Conservation (phyloP, 768 basidiomycete genomes). For the Pholiota molesta region DNA sequence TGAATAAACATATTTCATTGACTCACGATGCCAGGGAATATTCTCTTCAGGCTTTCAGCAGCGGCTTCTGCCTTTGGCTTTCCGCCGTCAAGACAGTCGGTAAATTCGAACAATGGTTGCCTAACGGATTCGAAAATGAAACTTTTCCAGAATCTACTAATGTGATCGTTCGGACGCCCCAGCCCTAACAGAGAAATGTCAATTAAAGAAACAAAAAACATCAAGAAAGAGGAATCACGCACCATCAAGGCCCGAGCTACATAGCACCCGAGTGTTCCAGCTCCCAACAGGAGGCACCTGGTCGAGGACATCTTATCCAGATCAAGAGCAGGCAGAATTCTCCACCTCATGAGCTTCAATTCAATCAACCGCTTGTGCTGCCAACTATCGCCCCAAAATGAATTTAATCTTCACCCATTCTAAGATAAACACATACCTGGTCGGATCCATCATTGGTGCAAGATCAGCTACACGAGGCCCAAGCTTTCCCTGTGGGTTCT, state of each 20-base stretch:
- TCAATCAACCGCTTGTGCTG: slow-evolving; percentile 98
- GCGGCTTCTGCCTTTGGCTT: slow-evolving; percentile 94
- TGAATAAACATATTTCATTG: background rate
- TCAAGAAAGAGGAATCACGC: slow-evolving; percentile 11
- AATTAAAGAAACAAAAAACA: background rate
- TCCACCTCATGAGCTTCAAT: slow-evolving; percentile 98
- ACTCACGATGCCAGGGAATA: slow-evolving; percentile 92
- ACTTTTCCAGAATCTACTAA: slow-evolving; percentile 91
- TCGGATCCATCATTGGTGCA: slow-evolving; percentile 96
- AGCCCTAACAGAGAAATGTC: slow-evolving; percentile 57
- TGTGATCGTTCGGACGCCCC: slow-evolving; percentile 94
- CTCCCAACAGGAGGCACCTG: slow-evolving; percentile 85
- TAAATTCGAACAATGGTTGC: slow-evolving; percentile 95
- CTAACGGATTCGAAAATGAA: slow-evolving; percentile 98
- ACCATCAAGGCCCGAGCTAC: slow-evolving; percentile 93
- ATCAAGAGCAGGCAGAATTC: slow-evolving; percentile 87
- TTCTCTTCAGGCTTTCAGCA: slow-evolving; percentile 79
- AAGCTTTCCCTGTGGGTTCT: slow-evolving; percentile 85
- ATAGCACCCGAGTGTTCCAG: slow-evolving; percentile 96
- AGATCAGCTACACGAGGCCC: slow-evolving; percentile 88
- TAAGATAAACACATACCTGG: slow-evolving; percentile 45
- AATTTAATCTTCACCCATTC: background rate
- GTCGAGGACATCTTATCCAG: slow-evolving; percentile 85
- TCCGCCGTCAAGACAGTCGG: slow-evolving; percentile 90
- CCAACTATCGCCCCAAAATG: slow-evolving; percentile 56